Evolutionary conservation across 352 stramenopile genomes (phyloP).

Genomic region (Blastocystis hominis): DNA sequence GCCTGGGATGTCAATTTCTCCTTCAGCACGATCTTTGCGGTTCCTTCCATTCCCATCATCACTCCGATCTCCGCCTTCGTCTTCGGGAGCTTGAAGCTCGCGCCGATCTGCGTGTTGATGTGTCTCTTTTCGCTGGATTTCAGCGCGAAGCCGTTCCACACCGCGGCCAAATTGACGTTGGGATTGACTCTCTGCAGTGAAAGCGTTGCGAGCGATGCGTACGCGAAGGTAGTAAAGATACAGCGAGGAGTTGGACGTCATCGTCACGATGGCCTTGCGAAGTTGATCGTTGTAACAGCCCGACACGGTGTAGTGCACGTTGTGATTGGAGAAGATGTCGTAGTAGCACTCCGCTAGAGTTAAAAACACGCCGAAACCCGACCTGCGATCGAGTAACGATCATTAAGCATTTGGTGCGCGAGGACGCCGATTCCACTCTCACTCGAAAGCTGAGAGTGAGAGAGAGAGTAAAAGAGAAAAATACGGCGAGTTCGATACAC

Average conservation of each 20-base stretch:
- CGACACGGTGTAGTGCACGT: constrained; percentile 8
- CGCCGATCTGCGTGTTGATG: not conserved
- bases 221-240: constrained; percentile 36
- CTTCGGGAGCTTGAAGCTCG: not conserved
- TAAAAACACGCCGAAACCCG: not conserved
- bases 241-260: constrained; percentile 14
- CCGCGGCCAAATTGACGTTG: constrained; percentile 17
- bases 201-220: not conserved
- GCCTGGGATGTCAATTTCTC: constrained; percentile 32
- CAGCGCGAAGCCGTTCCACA: not conserved
- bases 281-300: not conserved
- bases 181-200: constrained; percentile 11
- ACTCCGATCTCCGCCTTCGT: constrained; percentile 7
- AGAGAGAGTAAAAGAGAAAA: not conserved
- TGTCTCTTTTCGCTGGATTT: not conserved
- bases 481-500: constrained; percentile 23
- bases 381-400: not conserved
- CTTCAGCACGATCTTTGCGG: constrained; percentile 11
- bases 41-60: constrained; percentile 39
- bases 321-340: constrained; percentile 39
- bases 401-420: not conserved
- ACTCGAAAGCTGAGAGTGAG: not conserved
- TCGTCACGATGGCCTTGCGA: constrained; percentile 15
- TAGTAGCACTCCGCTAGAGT: constrained; percentile 25
- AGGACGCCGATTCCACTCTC: constrained; percentile 10